phyloP scores from a whole-genome alignment of 305 asterid genomes.

The Plantago rigida region DNA sequence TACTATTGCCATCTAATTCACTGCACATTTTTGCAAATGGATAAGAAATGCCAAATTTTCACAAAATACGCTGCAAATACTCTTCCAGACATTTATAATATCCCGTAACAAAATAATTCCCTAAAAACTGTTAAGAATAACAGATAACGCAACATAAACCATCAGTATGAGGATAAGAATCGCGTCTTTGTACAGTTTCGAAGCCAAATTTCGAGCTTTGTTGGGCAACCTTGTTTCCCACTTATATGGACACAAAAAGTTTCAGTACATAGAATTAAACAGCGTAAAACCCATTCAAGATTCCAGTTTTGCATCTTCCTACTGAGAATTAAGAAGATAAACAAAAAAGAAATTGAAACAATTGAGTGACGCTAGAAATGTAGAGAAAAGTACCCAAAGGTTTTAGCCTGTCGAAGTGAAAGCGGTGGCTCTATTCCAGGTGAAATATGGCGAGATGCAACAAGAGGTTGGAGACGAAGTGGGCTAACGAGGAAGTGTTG shows the following conservation, averaged over 20 bases:
- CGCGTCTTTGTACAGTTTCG: background rate
- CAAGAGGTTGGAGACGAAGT: constrained; percentile 25
- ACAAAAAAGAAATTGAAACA: background rate
- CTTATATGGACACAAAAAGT: background rate
- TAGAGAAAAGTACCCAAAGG: constrained; percentile 2
- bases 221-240: constrained; percentile 9
- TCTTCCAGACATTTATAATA: no score
- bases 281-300: constrained; percentile 1
- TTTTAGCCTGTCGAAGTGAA: constrained; percentile 31
- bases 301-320: background rate
- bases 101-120: no score
- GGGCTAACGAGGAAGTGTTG: constrained; percentile 5
- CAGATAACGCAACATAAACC: no score
- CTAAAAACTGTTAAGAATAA: no score
- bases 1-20: constrained; percentile 63
- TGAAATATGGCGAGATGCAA: constrained; percentile 1
- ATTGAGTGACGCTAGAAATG: background rate
- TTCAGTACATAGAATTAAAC: background rate
- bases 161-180: no score
- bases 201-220: constrained; percentile 8
- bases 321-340: no score
- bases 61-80: background rate
- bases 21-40: constrained; percentile 21
- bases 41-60: background rate
- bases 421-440: constrained; percentile 7